phyloP scores from a whole-genome alignment of 371 early-diverging fungal genomes.

The Mucor mucedo region DNA sequence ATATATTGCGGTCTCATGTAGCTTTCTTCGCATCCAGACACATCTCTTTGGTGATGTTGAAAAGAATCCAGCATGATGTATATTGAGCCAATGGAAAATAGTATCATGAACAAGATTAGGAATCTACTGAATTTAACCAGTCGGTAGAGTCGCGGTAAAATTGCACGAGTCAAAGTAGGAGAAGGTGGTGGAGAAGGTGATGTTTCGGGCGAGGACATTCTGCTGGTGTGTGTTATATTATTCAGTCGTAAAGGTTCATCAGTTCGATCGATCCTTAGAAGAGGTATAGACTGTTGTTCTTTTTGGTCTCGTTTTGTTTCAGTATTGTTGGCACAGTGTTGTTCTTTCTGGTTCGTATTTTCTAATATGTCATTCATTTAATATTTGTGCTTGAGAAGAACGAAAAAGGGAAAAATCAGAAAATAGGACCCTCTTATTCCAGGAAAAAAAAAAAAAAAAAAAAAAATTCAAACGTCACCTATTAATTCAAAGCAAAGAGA shows the following conservation, averaged over 20 bases:
- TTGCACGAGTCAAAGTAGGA: constrained; percentile 13
- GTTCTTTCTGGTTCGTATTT: not conserved
- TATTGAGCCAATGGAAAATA: constrained; percentile 36
- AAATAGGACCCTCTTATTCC: not conserved
- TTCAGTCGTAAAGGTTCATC: constrained; percentile 2
- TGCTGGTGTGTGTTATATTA: constrained; percentile 4
- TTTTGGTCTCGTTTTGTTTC: constrained; percentile 7
- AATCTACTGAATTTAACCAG: constrained; percentile 21
- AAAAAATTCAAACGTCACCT: constrained; percentile 6
- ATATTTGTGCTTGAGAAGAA: not conserved
- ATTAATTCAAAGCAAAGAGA: not conserved
- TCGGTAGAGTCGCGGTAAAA: constrained; percentile 31
- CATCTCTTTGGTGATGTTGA: constrained; percentile 68
- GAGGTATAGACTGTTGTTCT: constrained; percentile 12
- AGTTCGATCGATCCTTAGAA: constrained; percentile 31
- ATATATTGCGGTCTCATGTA: constrained; percentile 84
- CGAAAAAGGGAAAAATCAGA: not conserved
- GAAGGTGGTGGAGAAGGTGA: constrained; percentile 41
- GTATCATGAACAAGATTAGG: constrained; percentile 26
- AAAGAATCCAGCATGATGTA: constrained; percentile 58
- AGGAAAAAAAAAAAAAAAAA: constrained; percentile 3
- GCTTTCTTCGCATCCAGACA: constrained; percentile 76
- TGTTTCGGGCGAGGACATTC: constrained; percentile 32
- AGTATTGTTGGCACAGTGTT: constrained; percentile 2
- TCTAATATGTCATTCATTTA: constrained; percentile 13